Evolutionary conservation across 2,329 filamentous ascomycete species (phyloP), one percentile per base, ranked within the genome.

Genomic region (Neofusicoccum parvum): DNA sequence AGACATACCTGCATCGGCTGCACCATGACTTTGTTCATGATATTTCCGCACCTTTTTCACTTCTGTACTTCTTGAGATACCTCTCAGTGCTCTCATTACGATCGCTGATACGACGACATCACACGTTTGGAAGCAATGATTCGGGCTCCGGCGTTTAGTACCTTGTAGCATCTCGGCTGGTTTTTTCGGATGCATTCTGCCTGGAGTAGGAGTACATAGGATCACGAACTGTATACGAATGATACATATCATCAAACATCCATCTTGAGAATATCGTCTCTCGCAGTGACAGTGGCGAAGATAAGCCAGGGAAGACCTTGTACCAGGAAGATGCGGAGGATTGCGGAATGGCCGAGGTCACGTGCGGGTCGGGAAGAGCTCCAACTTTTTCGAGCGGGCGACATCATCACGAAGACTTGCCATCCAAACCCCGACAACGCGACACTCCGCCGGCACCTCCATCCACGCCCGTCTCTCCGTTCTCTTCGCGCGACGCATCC

Each of bases 311-410:
- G 37, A 5, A 17, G 15, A 14, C 20, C 9, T 27, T 48, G 7
- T 60, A 14, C 43, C 56, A n/a, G 15, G n/a, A 32, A 37, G 32
- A 37, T 37, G 56, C 56, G 56, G 56, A 60, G 56, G 56, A 60
- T 48, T 37, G 56, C 56, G 56, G 56, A 46, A 60, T 48, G n/a
- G 12, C 43, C 43, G 41, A 48, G 17, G 56, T 60, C 56, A 60
- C 56, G 56, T 60, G 56, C 5, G n/a, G 53, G 34, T 20, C 53
- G 37, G 53, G 53, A 27, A 48, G 32, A 65, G 45, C 59, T 62
- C 59, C 59, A 62, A 62, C 59, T 62, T 62, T 62, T 62, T 62
- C 59, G 59, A 62, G 59, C 46, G 46, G 59, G 53, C 41, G 23
- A 48, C 59, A 62, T 62, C 59, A 54, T 65, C 51, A 49, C 36